These are phyloP conservation scores for Telfairia occidentalis DNA, from an alignment of 331 rosid species.

Conservation along the genomic window DNA sequence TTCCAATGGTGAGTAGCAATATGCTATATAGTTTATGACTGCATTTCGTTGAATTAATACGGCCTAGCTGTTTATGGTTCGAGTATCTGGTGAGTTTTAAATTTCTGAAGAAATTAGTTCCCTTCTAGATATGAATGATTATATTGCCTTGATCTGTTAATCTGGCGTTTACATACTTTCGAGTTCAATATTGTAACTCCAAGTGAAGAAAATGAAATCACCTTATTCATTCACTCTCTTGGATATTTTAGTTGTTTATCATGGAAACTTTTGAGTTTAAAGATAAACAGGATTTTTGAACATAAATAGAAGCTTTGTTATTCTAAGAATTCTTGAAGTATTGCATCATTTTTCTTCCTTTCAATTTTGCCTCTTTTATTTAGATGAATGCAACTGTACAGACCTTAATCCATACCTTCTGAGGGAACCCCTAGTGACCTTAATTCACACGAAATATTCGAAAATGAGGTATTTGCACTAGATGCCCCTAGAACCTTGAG, in stretches of 20 bases:
- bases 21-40: not conserved
- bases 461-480: not conserved
- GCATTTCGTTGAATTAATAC: not conserved
- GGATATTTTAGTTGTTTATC: not conserved
- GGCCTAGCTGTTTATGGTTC: not conserved
- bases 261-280: not conserved
- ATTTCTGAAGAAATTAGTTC: not conserved
- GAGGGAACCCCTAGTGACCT: not conserved
- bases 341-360: not conserved
- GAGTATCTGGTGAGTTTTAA: not conserved
- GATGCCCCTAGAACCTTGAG: not conserved
- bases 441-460: too few relatives aligned
- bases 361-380: not conserved
- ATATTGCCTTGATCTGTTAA: not conserved
- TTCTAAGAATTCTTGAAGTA: not conserved
- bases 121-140: not conserved
- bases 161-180: not conserved
- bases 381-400: not conserved
- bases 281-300: not conserved
- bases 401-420: not conserved
- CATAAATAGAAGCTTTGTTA: not conserved
- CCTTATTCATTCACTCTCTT: not conserved
- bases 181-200: not conserved
- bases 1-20: constrained; percentile 38
- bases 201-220: not conserved